Evolutionary conservation across 768 basidiomycete species (phyloP), one percentile per base, ranked within the genome.

Genomic region (Termitomyces sp.): DNA sequence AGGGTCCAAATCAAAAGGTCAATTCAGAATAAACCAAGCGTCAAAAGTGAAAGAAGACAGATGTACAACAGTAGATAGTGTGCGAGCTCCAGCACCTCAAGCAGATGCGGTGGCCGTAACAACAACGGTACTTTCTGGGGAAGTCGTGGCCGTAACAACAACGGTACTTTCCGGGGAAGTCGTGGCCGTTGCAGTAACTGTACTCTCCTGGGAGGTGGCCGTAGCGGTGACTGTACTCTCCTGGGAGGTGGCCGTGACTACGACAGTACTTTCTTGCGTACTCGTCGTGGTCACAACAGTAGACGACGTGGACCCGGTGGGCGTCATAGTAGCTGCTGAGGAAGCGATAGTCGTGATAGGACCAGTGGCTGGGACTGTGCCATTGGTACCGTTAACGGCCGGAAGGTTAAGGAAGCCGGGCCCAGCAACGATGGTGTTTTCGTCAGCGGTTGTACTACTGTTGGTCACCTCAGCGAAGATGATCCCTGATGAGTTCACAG

Each of bases 381-480:
- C 45, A 15, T 41, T 57, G 2, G 61, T 51, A 27, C 55, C 56
- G 30, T 62, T 62, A 7, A 48, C 37, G 5, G 49, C 44, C 6
- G 61, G 54, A 18, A 65, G 52, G 12, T 59, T 58, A 3, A 65
- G 31, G 33, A 57, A 41, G 7, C 57, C 42, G 11, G 64, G 64
- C 8, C 64, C 64, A 6, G 64, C 64, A 20, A 63, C 54, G 9
- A 55, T 57, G 15, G 42, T 65, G 33, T 49, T 41, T 27, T 53
- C 41, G 15, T 50, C 46, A 7, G 52, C 61, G 4, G n/a, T 41
- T 1, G 44, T 56, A 31, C 53, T 55, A 33, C 59, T 61, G 39
- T 65, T 65, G 2, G 53, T 59, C 44, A 65, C 57, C 18, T 53
- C 57, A 1, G 52, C 59, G 18, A 49, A 65, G 22, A 62, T 45